Evolutionary conservation across 2,329 filamentous ascomycete genomes (phyloP).

Genomic region (Ascochyta fabae): DNA sequence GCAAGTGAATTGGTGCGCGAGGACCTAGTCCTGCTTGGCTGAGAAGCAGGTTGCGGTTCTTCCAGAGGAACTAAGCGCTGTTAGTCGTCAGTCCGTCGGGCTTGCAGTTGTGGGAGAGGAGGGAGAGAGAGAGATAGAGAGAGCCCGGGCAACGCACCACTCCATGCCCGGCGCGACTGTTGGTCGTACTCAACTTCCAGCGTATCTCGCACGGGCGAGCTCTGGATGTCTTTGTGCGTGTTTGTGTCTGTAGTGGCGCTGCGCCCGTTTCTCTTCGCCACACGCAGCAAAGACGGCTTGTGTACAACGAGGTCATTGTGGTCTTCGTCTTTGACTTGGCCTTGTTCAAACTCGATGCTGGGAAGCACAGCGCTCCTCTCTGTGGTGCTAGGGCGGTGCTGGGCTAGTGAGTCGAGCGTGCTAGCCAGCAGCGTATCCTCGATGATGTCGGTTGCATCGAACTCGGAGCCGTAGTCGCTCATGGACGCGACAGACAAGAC

Average conservation of each 20-base stretch:
- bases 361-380: conserved; percentile 22
- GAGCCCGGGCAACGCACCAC: conserved; percentile 30
- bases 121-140: neutral
- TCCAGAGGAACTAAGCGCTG: conserved; percentile 46
- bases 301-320: conserved; percentile 54
- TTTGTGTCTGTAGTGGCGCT: neutral
- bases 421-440: conserved; percentile 20
- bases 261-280: conserved; percentile 19
- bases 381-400: neutral
- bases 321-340: conserved; percentile 28
- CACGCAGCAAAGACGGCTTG: conserved; percentile 28
- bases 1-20: conserved; percentile 1
- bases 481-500: conserved; percentile 47
- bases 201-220: conserved; percentile 33
- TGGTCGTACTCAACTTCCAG: conserved; percentile 54
- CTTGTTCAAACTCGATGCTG: conserved; percentile 33
- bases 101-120: neutral
- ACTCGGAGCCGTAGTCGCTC: conserved; percentile 72
- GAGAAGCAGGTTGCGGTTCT: conserved; percentile 20
- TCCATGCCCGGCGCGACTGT: conserved; percentile 45
- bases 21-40: neutral
- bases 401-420: conserved; percentile 19
- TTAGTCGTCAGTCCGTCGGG: conserved; percentile 47
- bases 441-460: conserved; percentile 47
- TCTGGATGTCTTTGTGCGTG: conserved; percentile 17